Evolutionary conservation across 2,329 filamentous ascomycete species (phyloP), one percentile per base, ranked within the genome.

Genomic region (Beauveria sp.): DNA sequence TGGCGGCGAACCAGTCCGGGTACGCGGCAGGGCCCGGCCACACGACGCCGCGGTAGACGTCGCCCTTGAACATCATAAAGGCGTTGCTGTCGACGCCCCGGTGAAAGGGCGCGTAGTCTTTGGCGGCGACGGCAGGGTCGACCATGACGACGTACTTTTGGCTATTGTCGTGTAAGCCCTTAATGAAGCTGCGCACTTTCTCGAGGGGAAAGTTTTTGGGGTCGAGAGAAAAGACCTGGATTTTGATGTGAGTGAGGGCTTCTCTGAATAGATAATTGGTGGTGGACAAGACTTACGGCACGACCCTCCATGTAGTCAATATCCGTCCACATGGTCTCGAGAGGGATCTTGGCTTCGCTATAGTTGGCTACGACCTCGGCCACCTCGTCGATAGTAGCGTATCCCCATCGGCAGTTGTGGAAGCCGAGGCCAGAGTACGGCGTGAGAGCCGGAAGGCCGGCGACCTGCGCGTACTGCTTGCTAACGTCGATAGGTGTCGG

Each of bases 371-470:
- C 80, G 0, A 86, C 86, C 64, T 85, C 82, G 65, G 88, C 81
- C 3, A 91, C 69, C 31, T 84, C 79, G 1, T 83, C 82, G 85
- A 88, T 91, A 67, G 90, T 91, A 45, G 81, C 76, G 71, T 95
- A 95, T 1, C 90, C 91, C 86, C 90, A 72, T 58, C 70, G 67
- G 67, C 90, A 93, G 71, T 96, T 90, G 66, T 96, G 91, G 70
- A 83, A 93, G 0, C 91, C 91, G 64, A 96, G 85, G 0, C 87
- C 85, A 80, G 85, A 93, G 75, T 95, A 95, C 66, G 89, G 87
- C 69, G 93, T 88, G 84, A 93, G 87, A 0, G 86, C 86, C 1
- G 90, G 90, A 5, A 90, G 76, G 0, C 90, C 90, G 57, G 88
- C 78, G 1, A 87, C 83, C 62, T 76, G 73, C 65, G 90, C 86